phyloP scores from a whole-genome alignment of 371 early-diverging fungal genomes.

The Mortierella sp. region DNA sequence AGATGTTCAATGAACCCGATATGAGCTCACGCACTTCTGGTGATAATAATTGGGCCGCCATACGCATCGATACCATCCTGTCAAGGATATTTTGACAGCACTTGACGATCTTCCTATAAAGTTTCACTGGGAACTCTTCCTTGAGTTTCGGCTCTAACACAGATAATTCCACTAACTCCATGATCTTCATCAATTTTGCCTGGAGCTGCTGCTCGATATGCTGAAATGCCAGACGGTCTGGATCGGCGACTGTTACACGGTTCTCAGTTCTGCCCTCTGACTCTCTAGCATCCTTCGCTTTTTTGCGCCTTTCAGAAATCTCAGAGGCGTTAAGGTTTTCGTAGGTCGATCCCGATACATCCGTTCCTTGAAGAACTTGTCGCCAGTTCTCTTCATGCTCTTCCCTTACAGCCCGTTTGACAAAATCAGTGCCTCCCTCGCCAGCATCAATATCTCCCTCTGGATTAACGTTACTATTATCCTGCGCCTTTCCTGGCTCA shows the following conservation, averaged over 20 bases:
- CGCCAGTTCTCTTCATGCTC: neutral
- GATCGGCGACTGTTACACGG: constrained; percentile 2
- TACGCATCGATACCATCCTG: constrained; percentile 66
- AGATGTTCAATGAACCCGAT: constrained; percentile 56
- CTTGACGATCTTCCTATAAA: constrained; percentile 68
- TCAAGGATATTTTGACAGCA: constrained; percentile 68
- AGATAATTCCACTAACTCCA: constrained; percentile 65
- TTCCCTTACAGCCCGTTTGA: constrained; percentile 25
- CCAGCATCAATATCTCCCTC: neutral
- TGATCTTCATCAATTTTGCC: constrained; percentile 53
- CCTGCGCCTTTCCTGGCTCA: constrained; percentile 9
- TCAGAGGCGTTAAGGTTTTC: neutral
- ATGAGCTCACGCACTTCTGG: constrained; percentile 57
- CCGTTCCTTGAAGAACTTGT: neutral
- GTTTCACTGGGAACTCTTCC: constrained; percentile 68
- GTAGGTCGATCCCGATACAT: neutral
- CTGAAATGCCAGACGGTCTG: constrained; percentile 51
- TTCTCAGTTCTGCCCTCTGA: neutral
- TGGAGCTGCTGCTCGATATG: constrained; percentile 54
- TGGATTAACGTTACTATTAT: neutral
- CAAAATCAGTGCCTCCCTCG: constrained; percentile 22
- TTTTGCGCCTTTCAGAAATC: neutral
- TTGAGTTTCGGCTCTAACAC: constrained; percentile 71
- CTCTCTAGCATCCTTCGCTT: neutral
- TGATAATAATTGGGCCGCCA: constrained; percentile 65